phyloP scores from a whole-genome alignment of 257 asterid species.

The Solanum sitiens region DNA sequence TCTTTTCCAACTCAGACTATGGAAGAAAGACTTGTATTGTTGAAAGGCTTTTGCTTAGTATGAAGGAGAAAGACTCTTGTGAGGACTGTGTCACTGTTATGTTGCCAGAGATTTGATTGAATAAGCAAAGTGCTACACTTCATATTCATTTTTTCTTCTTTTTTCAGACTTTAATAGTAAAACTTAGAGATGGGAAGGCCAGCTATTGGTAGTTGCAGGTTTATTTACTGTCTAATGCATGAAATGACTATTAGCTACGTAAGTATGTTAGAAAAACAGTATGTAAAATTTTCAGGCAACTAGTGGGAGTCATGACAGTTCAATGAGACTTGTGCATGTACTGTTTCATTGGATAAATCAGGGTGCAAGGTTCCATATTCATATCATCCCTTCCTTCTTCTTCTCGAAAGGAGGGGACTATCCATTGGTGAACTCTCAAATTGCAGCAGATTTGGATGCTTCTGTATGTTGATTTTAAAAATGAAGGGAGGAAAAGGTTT shows the following conservation, averaged over 20 bases:
- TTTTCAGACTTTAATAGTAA: not conserved
- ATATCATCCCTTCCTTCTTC: not conserved
- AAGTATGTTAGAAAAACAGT: not conserved
- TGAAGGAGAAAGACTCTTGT: not conserved
- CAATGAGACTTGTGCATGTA: not conserved
- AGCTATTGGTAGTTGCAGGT: not conserved
- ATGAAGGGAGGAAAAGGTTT: not conserved
- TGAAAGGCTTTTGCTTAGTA: not conserved
- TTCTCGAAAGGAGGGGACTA: not conserved
- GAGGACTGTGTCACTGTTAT: not conserved
- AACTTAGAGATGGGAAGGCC: not conserved
- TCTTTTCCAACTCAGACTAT: not conserved
- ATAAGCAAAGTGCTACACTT: not conserved
- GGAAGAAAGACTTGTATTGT: not conserved
- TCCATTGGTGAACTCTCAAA: not conserved
- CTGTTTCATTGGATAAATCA: not conserved
- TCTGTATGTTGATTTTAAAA: not conserved
- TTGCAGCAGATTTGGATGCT: not conserved
- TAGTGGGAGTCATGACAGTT: not conserved
- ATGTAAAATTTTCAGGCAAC: not conserved
- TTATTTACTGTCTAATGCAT: not conserved
- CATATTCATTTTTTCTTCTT: not conserved
- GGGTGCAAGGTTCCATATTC: not conserved
- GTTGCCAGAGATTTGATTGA: not conserved
- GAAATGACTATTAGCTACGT: not conserved